Evolutionary conservation across 306 rosid genomes (phyloP), one percentile per base, ranked within the genome.

Genomic region (Comarum palustre): DNA sequence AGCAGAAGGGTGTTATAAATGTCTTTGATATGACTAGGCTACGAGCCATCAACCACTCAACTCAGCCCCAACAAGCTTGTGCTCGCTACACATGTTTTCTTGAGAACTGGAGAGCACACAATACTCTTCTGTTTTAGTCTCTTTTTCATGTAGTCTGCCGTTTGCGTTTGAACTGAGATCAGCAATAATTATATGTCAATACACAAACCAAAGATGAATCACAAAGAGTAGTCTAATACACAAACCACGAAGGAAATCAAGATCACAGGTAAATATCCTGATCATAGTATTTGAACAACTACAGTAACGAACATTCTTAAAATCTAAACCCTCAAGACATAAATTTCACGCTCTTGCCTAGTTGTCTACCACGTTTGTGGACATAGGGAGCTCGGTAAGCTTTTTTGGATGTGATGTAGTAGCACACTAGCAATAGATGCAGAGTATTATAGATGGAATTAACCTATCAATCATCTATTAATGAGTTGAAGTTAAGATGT

Each of bases 111-210:
- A 38, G 85, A 64, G 57, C 66, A 45, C 19, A 39, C 73, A 42
- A 29, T 80, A 70, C 58, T 71, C 74, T 39, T 79, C 68, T 71
- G 85, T 42, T 74, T 81, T 34, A 42, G 79, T 85, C 86, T 90
- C 84, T 79, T 85, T 68, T 85, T 80, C 54, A 86, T 73, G 85
- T 93, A 93, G 84, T 85, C 84, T 32, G 86, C 87, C 11, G 94
- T 80, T 78, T 86, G 97, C 68, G 76, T 89, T 83, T 84, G 96
- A 83, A 93, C 97, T 90, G 91, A 73, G 25, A 80, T 38, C 41
- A 75, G 20, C 50, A 79, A 66, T 61, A 14, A 16, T 39, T 17
- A 50, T 32, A 13, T 12, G 25, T 32, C 13, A 34, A 34, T 20
- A 48, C 4, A 13, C 48, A 48, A 4, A n/a, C 27, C 42, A 57